Evolutionary conservation across 306 rosid species (phyloP).

Genomic region (Datisca glomerata): DNA sequence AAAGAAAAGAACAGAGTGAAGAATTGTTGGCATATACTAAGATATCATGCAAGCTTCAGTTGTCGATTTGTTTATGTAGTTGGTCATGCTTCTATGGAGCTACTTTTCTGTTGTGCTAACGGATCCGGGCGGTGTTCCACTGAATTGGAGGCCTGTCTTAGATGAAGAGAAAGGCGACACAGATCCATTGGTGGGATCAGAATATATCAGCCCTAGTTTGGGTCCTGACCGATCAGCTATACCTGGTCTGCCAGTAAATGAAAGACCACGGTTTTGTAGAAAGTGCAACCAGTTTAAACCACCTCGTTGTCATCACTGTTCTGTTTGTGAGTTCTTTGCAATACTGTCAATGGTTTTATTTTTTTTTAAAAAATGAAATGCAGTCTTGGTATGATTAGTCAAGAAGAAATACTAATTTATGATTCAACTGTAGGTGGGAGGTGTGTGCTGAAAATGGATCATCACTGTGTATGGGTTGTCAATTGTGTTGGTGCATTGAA

Average conservation of each 20-base stretch:
- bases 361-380: neutral
- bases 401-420: constrained; percentile 11
- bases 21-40: no score
- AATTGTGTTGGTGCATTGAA: constrained; percentile 77
- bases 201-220: constrained; percentile 8
- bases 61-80: constrained; percentile 32
- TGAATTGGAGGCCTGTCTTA: constrained; percentile 42
- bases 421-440: constrained; percentile 48
- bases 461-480: constrained; percentile 80
- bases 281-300: constrained; percentile 75
- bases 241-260: constrained; percentile 18
- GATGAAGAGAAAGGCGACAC: constrained; percentile 45
- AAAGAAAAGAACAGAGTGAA: no score
- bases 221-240: constrained; percentile 13
- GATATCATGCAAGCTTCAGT: neutral
- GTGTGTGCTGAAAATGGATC: constrained; percentile 76
- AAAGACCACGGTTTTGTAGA: constrained; percentile 44
- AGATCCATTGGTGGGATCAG: constrained; percentile 35
- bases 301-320: constrained; percentile 75
- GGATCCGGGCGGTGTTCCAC: constrained; percentile 60
- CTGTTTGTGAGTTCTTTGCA: constrained; percentile 50
- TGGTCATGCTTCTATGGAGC: constrained; percentile 79
- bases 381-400: constrained; percentile 1
- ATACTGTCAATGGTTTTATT: neutral
- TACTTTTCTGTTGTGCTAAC: constrained; percentile 56